A percentile compares a stretch with the other conserved stretches of the same genome.
These are phyloP conservation scores for Tricladium varicosporioides DNA, from an alignment of 2,329 filamentous ascomycete species.

Conservation along the genomic window DNA sequence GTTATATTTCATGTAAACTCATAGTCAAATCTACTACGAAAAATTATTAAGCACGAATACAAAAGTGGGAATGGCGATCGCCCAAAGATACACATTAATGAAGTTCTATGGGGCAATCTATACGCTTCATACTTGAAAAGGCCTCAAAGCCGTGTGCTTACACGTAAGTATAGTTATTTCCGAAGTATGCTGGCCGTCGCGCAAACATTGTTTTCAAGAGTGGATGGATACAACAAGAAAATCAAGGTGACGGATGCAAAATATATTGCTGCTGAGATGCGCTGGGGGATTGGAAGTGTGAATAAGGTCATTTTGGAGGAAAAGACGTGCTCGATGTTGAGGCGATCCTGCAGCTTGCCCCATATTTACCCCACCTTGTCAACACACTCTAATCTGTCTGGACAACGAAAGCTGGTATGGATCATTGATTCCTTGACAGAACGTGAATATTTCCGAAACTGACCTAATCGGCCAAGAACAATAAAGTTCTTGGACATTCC, in stretches of 20 bases:
- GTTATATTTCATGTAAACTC: neutral
- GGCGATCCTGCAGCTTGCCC: too few relatives aligned
- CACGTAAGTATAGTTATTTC: too few relatives aligned
- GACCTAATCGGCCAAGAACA: too few relatives aligned
- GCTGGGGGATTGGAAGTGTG: neutral
- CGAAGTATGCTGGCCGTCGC: too few relatives aligned
- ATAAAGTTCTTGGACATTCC: too few relatives aligned
- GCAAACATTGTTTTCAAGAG: too few relatives aligned
- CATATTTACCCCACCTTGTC: neutral
- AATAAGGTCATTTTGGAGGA: conserved; percentile 7
- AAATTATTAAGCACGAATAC: neutral
- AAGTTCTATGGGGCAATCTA: neutral
- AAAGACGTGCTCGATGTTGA: conserved; percentile 5
- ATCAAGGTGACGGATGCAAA: too few relatives aligned
- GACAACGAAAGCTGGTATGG: neutral
- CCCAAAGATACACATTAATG: neutral
- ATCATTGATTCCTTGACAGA: too few relatives aligned
- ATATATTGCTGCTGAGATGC: too few relatives aligned
- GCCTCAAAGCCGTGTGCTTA: neutral
- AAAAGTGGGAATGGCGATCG: neutral
- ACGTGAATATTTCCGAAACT: too few relatives aligned
- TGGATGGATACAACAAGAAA: too few relatives aligned
- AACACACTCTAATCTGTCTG: neutral
- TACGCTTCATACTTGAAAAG: neutral
- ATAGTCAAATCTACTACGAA: neutral